Percentiles rank a stretch among this genome's conserved stretches.
Conservation (phyloP, 345 rosid genomes). For the Anacardium occidentale region DNA sequence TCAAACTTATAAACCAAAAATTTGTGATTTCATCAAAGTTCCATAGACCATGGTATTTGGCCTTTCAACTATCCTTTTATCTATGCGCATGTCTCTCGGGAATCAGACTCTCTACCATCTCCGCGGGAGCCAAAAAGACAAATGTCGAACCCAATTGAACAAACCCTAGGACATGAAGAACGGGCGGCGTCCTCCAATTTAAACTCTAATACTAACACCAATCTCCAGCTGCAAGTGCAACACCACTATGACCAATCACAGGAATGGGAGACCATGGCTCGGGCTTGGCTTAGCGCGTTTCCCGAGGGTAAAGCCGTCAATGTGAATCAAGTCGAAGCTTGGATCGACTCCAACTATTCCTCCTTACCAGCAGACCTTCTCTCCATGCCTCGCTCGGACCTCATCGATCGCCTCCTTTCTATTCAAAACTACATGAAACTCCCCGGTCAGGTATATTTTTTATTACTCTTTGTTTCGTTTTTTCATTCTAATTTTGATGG, state of each 20-base stretch:
- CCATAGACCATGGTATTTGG: no score
- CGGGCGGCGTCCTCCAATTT: neutral
- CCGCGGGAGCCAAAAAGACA: neutral
- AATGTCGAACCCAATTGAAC: constrained; percentile 33
- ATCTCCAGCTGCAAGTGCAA: constrained; percentile 17
- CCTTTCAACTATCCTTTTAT: no score
- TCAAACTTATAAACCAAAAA: no score
- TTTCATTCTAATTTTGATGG: neutral
- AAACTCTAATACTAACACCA: constrained; percentile 6
- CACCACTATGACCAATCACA: constrained; percentile 51
- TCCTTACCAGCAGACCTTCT: constrained; percentile 73
- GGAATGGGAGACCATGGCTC: constrained; percentile 93
- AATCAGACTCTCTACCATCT: neutral
- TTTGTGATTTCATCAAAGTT: no score
- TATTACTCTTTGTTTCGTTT: neutral
- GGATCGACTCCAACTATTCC: constrained; percentile 72
- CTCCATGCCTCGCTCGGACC: constrained; percentile 71
- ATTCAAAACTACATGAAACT: constrained; percentile 72
- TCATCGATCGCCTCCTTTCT: constrained; percentile 77
- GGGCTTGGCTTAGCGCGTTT: constrained; percentile 81
- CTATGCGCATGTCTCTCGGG: no score
- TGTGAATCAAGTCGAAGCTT: constrained; percentile 64
- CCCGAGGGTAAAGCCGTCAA: constrained; percentile 78
- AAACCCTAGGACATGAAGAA: constrained; percentile 36
- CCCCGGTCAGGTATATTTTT: constrained; percentile 35